Conservation (phyloP, 2,329 filamentous ascomycete species). For the Botrytis elliptica region DNA sequence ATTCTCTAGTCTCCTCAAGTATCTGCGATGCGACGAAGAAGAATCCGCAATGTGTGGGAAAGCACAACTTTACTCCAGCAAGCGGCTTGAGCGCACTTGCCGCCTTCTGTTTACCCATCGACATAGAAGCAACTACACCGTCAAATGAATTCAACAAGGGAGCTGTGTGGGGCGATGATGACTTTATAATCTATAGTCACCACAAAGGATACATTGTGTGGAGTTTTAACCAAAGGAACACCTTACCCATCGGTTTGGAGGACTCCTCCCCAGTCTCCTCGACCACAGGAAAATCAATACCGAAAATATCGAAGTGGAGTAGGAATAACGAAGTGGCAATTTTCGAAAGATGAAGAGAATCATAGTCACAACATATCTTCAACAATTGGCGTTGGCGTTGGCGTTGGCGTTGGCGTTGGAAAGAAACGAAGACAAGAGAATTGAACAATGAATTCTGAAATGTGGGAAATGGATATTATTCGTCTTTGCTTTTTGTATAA, state of each 20-base stretch:
- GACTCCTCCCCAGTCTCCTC: not conserved
- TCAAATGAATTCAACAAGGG: not conserved
- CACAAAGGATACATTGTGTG: constrained; percentile 29
- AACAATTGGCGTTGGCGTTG: not conserved
- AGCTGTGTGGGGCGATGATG: constrained; percentile 23
- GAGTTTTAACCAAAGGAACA: constrained; percentile 18
- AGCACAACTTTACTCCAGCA: too few relatives aligned
- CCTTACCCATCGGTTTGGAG: not conserved
- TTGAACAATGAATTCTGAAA: rapidly evolving
- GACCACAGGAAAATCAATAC: rapidly evolving
- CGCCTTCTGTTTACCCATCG: not conserved
- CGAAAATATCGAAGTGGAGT: not conserved
- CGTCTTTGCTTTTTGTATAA: not conserved
- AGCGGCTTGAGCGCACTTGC: not conserved
- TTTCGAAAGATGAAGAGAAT: not conserved
- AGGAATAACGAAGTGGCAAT: rapidly evolving
- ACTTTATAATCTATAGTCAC: constrained; percentile 29
- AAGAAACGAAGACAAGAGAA: not conserved
- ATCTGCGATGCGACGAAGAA: not conserved
- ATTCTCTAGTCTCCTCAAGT: not conserved
- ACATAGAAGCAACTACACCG: not conserved
- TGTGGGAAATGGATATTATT: not conserved
- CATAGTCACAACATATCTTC: not conserved
- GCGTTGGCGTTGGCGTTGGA: not conserved
- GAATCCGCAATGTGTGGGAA: not conserved